Base-by-base conservation (phyloP, 345 rosid genomes). In the Moricandia moricandioides region DNA sequence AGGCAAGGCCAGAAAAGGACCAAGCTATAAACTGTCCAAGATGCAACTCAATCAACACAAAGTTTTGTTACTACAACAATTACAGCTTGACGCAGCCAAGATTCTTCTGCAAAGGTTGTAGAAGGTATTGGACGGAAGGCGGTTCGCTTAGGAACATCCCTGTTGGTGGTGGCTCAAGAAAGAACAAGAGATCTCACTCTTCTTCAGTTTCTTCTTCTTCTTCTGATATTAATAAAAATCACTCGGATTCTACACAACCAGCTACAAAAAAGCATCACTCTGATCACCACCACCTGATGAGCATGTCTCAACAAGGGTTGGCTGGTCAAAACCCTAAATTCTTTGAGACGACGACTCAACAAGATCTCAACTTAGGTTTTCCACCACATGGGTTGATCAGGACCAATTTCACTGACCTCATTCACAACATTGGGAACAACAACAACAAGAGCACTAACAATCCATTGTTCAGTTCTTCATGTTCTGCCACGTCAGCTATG, bases 111-210 rank as follows among this genome's bases (percentile, higher is more conserved):
- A 95, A 95, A 90, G 86, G 94, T 66, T 95, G 99, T 76, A 83
- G 92, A 84, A 91, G 99, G 86, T 95, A 95, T 62, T 95, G 99
- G 99, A 95, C 99, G 27, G 96, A 92, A 77, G 99, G 99, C 6
- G 99, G 99, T 7, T 92, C 99, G 13, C 86, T 92, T 1, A 84
- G 98, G 65, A 95, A 91, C 78, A 95, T 95, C 70, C 99, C 99
- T 21, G 98, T 95, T 10, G 99, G 99, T 14, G 99, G 99, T 33
- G 96, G 94, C 74, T 92, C 99, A 63, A 89, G 98, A 69, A 95
- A 90, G 90, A 95, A 95, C 87, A 95, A 90, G 82, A 88, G 97
- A 84, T 85, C 96, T 29, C 71, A 87, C 24, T 76, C 89, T 10
- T 65, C 83, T 12, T 78, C 83, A 6, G 18, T 84, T 37, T 73